Conservation (phyloP, 2,329 filamentous ascomycete species). For the Aspergillus neotritici region DNA sequence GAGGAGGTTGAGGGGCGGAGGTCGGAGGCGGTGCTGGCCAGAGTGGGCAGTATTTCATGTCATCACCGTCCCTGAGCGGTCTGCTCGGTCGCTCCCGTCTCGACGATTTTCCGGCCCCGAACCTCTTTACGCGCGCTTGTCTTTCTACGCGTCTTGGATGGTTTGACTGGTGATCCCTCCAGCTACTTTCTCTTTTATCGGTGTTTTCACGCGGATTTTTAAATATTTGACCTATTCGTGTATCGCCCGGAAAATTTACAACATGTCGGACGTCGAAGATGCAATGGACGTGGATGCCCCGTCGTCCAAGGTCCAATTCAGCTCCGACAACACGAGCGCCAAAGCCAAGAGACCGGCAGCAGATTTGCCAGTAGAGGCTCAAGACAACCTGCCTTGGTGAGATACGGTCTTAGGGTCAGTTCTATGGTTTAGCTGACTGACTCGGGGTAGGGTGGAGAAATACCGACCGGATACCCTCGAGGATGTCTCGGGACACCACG, state of each 20-base stretch:
- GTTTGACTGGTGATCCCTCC: no score
- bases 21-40: constrained; percentile 14
- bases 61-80: constrained; percentile 20
- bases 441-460: constrained; percentile 74
- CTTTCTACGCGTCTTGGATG: constrained; percentile 25
- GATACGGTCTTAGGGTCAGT: neutral
- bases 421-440: constrained; percentile 8
- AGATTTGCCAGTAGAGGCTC: constrained; percentile 87
- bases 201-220: neutral
- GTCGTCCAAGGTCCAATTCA: constrained; percentile 58
- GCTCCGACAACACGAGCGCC: constrained; percentile 60
- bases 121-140: constrained; percentile 36
- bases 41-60: constrained; percentile 21
- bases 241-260: constrained; percentile 8
- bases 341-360: constrained; percentile 92
- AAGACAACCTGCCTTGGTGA: constrained; percentile 90
- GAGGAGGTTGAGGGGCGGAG: constrained; percentile 5
- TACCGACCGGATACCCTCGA: constrained; percentile 83
- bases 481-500: constrained; percentile 93
- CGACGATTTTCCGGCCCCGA: constrained; percentile 37
- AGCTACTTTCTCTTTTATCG: neutral
- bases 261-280: constrained; percentile 55
- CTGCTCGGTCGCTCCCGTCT: constrained; percentile 1
- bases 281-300: constrained; percentile 63
- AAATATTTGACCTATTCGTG: no score